phyloP scores from a whole-genome alignment of 768 basidiomycete genomes.

The Calocybe gangraenosa region DNA sequence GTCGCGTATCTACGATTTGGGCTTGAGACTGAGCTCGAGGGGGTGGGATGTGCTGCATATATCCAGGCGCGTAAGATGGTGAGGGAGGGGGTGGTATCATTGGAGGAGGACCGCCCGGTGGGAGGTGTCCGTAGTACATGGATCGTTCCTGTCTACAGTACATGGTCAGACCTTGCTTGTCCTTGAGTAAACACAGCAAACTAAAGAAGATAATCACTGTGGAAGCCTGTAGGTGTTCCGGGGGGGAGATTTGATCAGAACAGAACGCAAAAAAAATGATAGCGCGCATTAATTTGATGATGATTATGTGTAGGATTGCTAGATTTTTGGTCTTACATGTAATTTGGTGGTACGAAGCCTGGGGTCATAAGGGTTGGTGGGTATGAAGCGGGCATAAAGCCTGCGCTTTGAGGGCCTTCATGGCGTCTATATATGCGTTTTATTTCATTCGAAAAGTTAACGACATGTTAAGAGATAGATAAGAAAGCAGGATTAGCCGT shows the following conservation, averaged over 20 bases:
- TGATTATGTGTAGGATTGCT: too few species aligned
- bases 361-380: conserved; percentile 2
- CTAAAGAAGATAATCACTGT: conserved; percentile 13
- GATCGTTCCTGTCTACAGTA: conserved; percentile 15
- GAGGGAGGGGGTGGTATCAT: conserved; percentile 5
- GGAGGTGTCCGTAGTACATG: conserved; percentile 11
- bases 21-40: conserved; percentile 2
- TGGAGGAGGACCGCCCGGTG: conserved; percentile 6
- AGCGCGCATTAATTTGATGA: too few species aligned
- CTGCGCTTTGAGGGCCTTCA: conserved; percentile 5
- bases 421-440: conserved; percentile 2
- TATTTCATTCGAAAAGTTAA: not conserved
- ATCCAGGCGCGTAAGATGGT: conserved; percentile 11
- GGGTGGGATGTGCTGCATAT: conserved; percentile 5
- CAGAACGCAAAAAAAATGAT: too few species aligned
- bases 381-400: conserved; percentile 12
- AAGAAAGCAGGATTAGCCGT: conserved; percentile 9
- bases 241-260: conserved; percentile 4
- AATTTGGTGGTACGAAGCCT: conserved; percentile 14
- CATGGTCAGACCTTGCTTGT: not conserved
- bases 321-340: conserved; percentile 15
- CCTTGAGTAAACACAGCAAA: not conserved
- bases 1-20: too few species aligned
- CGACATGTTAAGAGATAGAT: not conserved
- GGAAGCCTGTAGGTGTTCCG: conserved; percentile 3